Evolutionary conservation across 768 basidiomycete genomes (phyloP), one percentile per base, ranked within the genome.

Genomic region (Gautieria morchelliformis): DNA sequence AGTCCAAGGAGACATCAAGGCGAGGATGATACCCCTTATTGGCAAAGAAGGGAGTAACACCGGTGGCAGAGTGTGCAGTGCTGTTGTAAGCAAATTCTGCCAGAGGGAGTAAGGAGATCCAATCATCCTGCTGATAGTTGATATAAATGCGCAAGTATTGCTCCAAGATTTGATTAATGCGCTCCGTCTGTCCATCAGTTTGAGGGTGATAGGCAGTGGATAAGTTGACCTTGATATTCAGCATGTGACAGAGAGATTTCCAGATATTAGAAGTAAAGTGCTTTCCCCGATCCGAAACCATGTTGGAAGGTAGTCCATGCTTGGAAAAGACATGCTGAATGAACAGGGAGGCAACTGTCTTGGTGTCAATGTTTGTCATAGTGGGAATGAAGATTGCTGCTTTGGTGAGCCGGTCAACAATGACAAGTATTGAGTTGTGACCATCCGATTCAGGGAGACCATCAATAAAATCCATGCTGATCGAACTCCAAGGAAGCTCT

Each of bases 311-410:
- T 4, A 51, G 17, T 6, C 49, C 24, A 24, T 51, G 49, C 30
- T 51, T 51, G 2, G 49, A 20, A 37, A 51, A 51, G 8, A 51
- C 24, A 12, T 51, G 19, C 3, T 32, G 30, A 1, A 51, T 17
- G 61, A 74, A 77, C 1, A 76, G 50, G 70, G 55, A 71, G 58
- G 20, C 75, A 62, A 75, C 63, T 20, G 71, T 66, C 0, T 59
- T 49, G 0, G 74, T 62, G 15, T 62, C 63, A 37, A 70, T 62
- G 10, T 58, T 61, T 22, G 71, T 60, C 33, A 58, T 53, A 50
- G 64, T 63, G 0, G 75, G 73, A 33, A 79, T 69, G 60, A 80
- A 78, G 55, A 74, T 70, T 2, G 69, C 71, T 56, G 65, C 65
- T 49, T 74, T 35, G 33, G 33, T 35, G 33, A 35, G 33, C 6